Base-by-base conservation (phyloP, 2,329 filamentous ascomycete genomes). In the Chaetoscypha palmicola region DNA sequence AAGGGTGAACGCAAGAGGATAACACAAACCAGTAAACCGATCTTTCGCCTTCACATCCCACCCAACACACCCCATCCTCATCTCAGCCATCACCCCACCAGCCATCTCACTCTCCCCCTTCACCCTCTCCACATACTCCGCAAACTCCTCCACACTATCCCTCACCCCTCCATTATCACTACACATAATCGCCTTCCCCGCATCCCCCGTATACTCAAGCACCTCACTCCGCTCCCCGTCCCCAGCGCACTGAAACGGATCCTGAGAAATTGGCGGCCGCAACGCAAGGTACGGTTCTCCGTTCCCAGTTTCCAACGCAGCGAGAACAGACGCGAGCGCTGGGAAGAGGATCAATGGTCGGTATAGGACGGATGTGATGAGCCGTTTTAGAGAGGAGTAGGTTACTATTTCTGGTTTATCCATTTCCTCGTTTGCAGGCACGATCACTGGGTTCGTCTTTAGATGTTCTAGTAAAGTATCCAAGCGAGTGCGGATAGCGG, bases 51-150 rank as follows among this genome's bases (percentile, higher is more conserved):
- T 48, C 1, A 57, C 40, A 3, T 48, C 58, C 50, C 64, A 58
- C 2, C 62, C 63, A 7, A 62, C 47, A 45, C 64, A 67, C 1
- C 42, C 56, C 38, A 66, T 49, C 37, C 58, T 64, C 51, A 52
- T 68, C 3, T 64, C 57, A 0, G 65, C 61, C 46, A 70, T 69
- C 5, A 67, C 62, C 0, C 68, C 68, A 0, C 73, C 73, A 0
- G 67, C 64, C 11, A 63, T 62, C 1, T 56, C 58, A 48, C 70
- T 73, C 5, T 68, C 61, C 0, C 57, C 46, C 16, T 56, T 26
- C 4, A 59, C 22, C 4, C 38, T 41, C 4, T 48, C 38, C 0
- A 56, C 44, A 39, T 63, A 62, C 2, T 23, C n/a, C 4, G 21
- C 19, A 21, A 61, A 59, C 4, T 45, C 47, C 4, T 56, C 53